Evolutionary conservation across 805 yeast genomes (phyloP), one percentile per base, ranked within the genome.

Genomic region (Yarrowia yakushimensis): DNA sequence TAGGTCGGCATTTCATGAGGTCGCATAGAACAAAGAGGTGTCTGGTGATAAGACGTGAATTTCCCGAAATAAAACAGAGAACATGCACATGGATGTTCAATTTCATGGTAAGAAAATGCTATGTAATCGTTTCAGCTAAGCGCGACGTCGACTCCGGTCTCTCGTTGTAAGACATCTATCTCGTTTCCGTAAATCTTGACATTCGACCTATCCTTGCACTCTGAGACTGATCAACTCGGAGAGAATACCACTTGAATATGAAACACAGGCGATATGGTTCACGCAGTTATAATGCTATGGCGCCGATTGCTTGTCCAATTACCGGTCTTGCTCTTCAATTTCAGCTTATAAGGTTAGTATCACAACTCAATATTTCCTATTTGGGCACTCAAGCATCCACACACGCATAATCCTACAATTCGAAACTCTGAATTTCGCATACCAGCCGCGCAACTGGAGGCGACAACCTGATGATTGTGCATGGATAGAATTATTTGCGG

Each of bases 371-470:
- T 28, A 45, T 45, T 45, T 18, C 52, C 52, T 30, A 2, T 45
- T 45, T 45, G 36, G 52, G 52, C 20, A 45, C 15, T 13, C 52
- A 28, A 4, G 30, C 52, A 30, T 28, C 52, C 52, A 45, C 52
- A 45, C 15, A 20, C 50, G 36, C 52, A 45, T 30, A 45, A 30
- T 30, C 52, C 25, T 4, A 30, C 25, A n/a, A 30, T 18, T 8
- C 17, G 12, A 45, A 45, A 18, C 36, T 43, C 17, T 28, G 22
- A 17, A 20, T 28, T 15, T 15, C 7, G 37, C 36, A 9, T 30
- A 17, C 18, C 25, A 45, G 13, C 52, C 3, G 36, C 12, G 8
- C 34, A 23, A 23, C 11, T 22, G 30, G 45, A 7, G 8, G 43
- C 11, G 17, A 22, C 4, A 17, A 22, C 12, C 15, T 11, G 18